A percentile compares a stretch with the other conserved stretches of the same genome.
phyloP scores from a whole-genome alignment of 2,329 filamentous ascomycete genomes.

The Fusarium illudens region DNA sequence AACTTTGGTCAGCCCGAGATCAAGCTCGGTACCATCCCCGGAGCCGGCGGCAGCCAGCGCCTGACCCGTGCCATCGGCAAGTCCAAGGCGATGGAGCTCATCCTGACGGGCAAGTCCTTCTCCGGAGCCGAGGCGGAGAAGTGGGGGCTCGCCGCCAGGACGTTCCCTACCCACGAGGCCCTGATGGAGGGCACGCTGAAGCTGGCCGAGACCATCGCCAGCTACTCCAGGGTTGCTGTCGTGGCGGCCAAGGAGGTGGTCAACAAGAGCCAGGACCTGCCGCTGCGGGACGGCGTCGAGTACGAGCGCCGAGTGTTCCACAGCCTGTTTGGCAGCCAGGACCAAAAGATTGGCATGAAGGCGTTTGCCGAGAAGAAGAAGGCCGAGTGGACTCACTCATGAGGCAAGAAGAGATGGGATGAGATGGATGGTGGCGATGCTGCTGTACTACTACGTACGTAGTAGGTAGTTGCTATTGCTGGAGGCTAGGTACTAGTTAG shows the following conservation, averaged over 20 bases:
- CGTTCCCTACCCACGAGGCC: constrained; percentile 81
- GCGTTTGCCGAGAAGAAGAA: constrained; percentile 97
- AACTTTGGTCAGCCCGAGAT: constrained; percentile 98
- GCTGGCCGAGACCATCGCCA: constrained; percentile 88
- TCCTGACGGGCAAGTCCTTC: constrained; percentile 86
- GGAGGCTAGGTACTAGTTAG: background rate
- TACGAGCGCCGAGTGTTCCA: constrained; percentile 96
- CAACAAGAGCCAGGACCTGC: constrained; percentile 95
- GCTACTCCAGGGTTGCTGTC: constrained; percentile 86
- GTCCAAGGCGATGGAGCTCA: constrained; percentile 88
- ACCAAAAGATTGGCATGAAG: constrained; percentile 97
- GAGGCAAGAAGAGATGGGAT: constrained; percentile 36
- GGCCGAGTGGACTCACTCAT: constrained; percentile 87
- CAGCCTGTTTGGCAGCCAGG: constrained; percentile 88
- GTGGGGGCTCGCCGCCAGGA: constrained; percentile 88
- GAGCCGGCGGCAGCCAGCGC: constrained; percentile 89
- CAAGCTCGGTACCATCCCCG: constrained; percentile 91
- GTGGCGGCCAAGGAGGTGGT: constrained; percentile 97
- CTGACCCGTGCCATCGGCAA: constrained; percentile 85
- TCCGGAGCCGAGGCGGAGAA: constrained; percentile 83
- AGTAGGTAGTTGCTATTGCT: background rate
- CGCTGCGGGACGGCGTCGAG: constrained; percentile 89
- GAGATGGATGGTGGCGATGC: constrained; percentile 2
- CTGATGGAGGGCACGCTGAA: constrained; percentile 82
- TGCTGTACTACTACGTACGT: no score